A percentile compares a stretch with the other conserved stretches of the same genome.
phyloP scores from a whole-genome alignment of 306 rosid species.

The Acacia crassicarpa region DNA sequence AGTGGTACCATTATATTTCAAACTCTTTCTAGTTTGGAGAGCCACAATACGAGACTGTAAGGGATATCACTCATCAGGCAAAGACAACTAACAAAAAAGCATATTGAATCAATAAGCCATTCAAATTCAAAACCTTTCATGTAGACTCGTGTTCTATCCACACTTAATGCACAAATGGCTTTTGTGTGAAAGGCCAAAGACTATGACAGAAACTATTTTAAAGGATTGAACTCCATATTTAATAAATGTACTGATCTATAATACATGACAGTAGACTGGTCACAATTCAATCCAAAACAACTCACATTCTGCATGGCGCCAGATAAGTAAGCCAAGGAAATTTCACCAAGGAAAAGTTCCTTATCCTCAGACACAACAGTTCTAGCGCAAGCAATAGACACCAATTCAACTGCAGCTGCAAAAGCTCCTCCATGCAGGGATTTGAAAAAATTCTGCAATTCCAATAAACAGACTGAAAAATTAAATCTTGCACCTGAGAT shows the following conservation, averaged over 20 bases:
- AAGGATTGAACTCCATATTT: constrained; percentile 11
- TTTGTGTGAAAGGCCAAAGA: neutral
- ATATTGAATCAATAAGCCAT: neutral
- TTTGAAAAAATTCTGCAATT: constrained; percentile 32
- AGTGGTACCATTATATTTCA: neutral
- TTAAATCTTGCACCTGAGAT: neutral
- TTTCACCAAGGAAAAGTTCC: constrained; percentile 46
- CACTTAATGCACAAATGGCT: neutral
- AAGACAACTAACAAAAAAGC: neutral
- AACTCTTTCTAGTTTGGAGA: neutral
- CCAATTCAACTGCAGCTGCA: constrained; percentile 26
- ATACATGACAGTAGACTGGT: neutral
- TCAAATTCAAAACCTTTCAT: neutral
- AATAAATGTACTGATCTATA: neutral
- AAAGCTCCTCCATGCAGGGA: constrained; percentile 41
- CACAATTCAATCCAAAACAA: constrained; percentile 5
- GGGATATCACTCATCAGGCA: neutral
- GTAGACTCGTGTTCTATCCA: neutral
- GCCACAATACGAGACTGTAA: neutral
- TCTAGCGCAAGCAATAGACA: constrained; percentile 42
- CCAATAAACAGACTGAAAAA: constrained; percentile 3
- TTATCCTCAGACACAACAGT: constrained; percentile 39
- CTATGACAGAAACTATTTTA: neutral
- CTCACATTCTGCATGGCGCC: constrained; percentile 38
- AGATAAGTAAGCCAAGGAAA: constrained; percentile 40